Evolutionary conservation across 768 basidiomycete genomes (phyloP).

Genomic region (Rhodosporidiobolus sp.): DNA sequence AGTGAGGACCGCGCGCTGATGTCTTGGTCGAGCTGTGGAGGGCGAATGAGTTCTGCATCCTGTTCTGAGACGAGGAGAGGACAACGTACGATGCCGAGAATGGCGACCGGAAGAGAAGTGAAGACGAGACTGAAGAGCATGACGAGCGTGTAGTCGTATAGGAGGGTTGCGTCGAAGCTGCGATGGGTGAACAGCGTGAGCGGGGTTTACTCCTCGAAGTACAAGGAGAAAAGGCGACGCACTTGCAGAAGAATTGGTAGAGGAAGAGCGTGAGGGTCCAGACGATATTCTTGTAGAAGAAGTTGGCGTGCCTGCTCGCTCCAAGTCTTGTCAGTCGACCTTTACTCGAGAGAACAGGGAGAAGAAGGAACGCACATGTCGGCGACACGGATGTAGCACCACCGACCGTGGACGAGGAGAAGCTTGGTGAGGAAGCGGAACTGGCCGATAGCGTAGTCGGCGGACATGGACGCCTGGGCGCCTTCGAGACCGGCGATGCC

Average conservation of each 20-base stretch:
- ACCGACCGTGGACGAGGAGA: conserved; percentile 87
- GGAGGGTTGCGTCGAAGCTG: conserved; percentile 89
- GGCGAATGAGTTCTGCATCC: conserved; percentile 8
- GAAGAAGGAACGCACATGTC: conserved; percentile 61
- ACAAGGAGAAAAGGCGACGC: conserved; percentile 42
- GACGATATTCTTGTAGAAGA: conserved; percentile 91
- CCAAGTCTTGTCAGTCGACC: background rate
- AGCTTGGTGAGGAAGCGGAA: conserved; percentile 87
- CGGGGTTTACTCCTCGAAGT: background rate
- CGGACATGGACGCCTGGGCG: conserved; percentile 97
- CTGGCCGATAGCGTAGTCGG: conserved; percentile 96
- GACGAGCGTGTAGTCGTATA: conserved; percentile 93
- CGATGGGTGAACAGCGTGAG: background rate
- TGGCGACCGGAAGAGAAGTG: conserved; percentile 87
- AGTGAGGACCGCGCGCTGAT: conserved; percentile 82
- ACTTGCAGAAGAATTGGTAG: conserved; percentile 86
- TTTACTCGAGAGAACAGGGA: background rate
- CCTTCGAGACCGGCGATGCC: conserved; percentile 91
- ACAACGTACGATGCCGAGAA: conserved; percentile 68
- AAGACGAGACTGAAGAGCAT: conserved; percentile 87
- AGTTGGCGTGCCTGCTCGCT: conserved; percentile 66
- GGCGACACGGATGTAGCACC: conserved; percentile 93
- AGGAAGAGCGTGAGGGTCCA: conserved; percentile 94
- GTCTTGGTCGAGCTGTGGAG: conserved; percentile 86
- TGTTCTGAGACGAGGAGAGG: background rate